phyloP scores from a whole-genome alignment of 2,329 filamentous ascomycete species.

The Xylaria sp. region DNA sequence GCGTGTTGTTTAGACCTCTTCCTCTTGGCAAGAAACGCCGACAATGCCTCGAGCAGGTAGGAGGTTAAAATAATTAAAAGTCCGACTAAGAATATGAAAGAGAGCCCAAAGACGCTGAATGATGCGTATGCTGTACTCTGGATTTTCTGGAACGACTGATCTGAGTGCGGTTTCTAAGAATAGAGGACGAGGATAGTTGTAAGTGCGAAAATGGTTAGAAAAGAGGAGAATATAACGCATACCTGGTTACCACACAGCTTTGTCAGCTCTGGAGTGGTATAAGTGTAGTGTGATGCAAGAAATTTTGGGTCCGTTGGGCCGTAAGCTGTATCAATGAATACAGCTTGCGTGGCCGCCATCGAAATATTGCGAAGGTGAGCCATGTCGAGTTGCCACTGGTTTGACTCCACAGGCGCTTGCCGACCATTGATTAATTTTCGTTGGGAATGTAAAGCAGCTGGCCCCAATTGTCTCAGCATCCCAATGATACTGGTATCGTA shows the following conservation, averaged over 20 bases:
- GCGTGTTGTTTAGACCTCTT: not conserved
- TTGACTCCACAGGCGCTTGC: not conserved
- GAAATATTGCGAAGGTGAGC: slow-evolving; percentile 7
- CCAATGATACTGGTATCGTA: not conserved
- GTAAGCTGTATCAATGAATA: not conserved
- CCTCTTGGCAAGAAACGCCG: not conserved
- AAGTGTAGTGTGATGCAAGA: not conserved
- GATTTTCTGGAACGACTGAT: not conserved
- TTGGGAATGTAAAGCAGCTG: not conserved
- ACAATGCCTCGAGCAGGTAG: not conserved
- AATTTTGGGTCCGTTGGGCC: not conserved
- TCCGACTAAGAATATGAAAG: not conserved
- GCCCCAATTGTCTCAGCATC: not conserved
- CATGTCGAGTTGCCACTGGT: slow-evolving; percentile 28
- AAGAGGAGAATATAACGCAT: not conserved
- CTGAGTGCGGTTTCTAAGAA: not conserved
- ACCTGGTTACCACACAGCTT: slow-evolving; percentile 25
- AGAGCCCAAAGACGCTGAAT: not conserved
- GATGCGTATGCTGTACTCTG: not conserved
- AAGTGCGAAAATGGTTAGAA: not conserved
- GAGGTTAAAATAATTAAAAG: not conserved
- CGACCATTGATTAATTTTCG: not conserved
- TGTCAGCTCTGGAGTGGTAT: not conserved
- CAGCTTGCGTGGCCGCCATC: not conserved
- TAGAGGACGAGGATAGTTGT: not conserved